Percentiles rank a stretch among this genome's conserved stretches.
Evolutionary conservation across 768 basidiomycete genomes (phyloP).

Genomic region (Mycena indigotica): DNA sequence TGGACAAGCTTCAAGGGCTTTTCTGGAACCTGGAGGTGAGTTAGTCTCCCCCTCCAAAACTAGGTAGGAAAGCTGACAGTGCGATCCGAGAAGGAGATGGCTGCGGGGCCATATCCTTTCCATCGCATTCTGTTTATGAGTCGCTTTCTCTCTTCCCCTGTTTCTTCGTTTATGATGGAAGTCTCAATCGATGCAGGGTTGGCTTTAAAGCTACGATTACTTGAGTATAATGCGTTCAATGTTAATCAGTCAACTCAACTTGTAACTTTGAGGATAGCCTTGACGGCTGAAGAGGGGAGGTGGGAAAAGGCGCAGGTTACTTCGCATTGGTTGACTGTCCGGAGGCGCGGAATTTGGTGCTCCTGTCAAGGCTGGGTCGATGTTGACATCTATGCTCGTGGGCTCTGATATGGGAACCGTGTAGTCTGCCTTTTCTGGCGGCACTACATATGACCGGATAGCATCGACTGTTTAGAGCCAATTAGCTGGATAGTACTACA

Average conservation of each 20-base stretch:
- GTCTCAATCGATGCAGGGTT: constrained; percentile 75
- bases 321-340: constrained; percentile 35
- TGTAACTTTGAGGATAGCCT: constrained; percentile 77
- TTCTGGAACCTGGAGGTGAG: constrained; percentile 57
- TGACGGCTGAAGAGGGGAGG: constrained; percentile 90
- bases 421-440: constrained; percentile 70
- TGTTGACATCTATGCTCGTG: constrained; percentile 39
- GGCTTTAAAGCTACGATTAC: constrained; percentile 63
- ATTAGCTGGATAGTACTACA: neutral
- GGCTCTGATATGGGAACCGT: constrained; percentile 33
- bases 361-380: constrained; percentile 52
- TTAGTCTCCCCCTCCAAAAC: neutral
- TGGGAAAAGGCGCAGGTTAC: constrained; percentile 77
- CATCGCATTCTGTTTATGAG: constrained; percentile 87
- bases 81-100: constrained; percentile 66
- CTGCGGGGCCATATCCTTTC: constrained; percentile 78
- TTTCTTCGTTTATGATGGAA: constrained; percentile 68
- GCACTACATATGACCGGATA: constrained; percentile 70
- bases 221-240: neutral
- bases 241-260: constrained; percentile 44
- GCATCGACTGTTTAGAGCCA: constrained; percentile 58
- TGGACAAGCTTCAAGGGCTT: constrained; percentile 65
- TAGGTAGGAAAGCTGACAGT: constrained; percentile 36
- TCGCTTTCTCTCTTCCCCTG: constrained; percentile 79
- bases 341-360: constrained; percentile 20